Base-by-base conservation (phyloP, 1,284 basidiomycete species). In the Papiliotrema fonsecae region DNA sequence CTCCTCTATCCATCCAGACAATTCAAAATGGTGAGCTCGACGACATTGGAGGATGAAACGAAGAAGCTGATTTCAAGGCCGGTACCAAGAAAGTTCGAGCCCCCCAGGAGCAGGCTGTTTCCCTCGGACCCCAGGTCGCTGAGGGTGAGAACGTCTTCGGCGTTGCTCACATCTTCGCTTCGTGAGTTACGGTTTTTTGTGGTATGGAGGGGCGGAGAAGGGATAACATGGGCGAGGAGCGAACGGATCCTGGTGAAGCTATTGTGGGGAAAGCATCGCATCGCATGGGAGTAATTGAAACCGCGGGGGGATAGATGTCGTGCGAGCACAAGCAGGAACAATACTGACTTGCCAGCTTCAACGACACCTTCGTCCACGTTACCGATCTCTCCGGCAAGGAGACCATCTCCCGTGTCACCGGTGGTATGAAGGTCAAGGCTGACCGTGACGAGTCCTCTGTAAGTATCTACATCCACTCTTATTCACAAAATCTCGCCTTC, bases 341-440 rank as follows among this genome's bases (percentile, higher is more conserved):
- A 14, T 4, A 41, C 22, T n/a, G 16, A 14, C 16, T 14, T 13
- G 24, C 10, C 56, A 75, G 73, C 41, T 98, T 98, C 85, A 98
- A 98, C 80, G 94, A 98, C 76, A 98, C 96, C 61, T 98, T 98
- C 77, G 94, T 99, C 64, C 96, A 99, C 76, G 82, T 98, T 68
- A 98, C 94, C 75, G 96, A 98, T 88, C 81, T 97, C 55, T 92
- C 93, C 37, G 96, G 94, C 70, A 93, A 90, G 81, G 94, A 98
- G 82, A 98, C 94, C 72, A 90, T 98, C 78, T 87, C 88, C 67
- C 91, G 94, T 75, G 91, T 97, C 61, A 98, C 94, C 62, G 93
- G 92, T 87, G 94, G 94, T 60, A 98, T 98, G 96, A 98, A 98
- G 81, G 94, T 98, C 80, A 98, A 98, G 82, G 96, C 94, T 35